Percentiles rank a stretch among this genome's conserved stretches.
These are phyloP conservation scores for Oemleria cerasiformis DNA, from an alignment of 306 rosid species.

Conservation along the genomic window DNA sequence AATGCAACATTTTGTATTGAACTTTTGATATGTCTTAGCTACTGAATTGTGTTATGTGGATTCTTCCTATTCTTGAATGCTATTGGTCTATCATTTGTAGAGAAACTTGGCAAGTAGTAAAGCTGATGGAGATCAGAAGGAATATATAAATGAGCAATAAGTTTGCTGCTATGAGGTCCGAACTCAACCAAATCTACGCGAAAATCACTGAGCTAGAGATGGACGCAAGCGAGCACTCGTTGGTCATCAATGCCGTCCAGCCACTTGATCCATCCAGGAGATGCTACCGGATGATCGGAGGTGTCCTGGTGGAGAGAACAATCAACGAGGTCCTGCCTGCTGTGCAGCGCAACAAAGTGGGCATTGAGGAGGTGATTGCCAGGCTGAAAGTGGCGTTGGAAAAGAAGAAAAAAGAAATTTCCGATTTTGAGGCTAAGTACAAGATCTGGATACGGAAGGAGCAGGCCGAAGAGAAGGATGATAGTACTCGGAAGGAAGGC, in stretches of 20 bases:
- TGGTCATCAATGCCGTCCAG: constrained; percentile 82
- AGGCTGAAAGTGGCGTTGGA: constrained; percentile 82
- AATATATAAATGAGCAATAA: constrained; percentile 80
- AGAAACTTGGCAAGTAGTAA: constrained; percentile 61
- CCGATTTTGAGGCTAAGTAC: constrained; percentile 82
- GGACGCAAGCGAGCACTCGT: constrained; percentile 87
- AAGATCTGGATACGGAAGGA: constrained; percentile 77
- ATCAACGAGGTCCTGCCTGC: constrained; percentile 93
- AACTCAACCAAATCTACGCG: constrained; percentile 87
- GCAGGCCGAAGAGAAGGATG: constrained; percentile 66
- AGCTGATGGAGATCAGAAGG: constrained; percentile 55
- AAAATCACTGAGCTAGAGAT: constrained; percentile 94
- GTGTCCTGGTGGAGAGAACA: constrained; percentile 97
- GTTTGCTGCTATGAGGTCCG: constrained; percentile 78
- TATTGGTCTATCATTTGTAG: constrained; percentile 12
- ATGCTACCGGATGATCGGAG: constrained; percentile 95
- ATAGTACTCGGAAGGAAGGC: constrained; percentile 69
- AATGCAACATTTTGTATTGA: background rate
- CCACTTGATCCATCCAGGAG: constrained; percentile 86
- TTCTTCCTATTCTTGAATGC: background rate
- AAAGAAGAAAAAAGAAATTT: constrained; percentile 85
- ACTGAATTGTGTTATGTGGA: background rate
- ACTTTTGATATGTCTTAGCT: background rate
- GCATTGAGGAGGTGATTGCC: constrained; percentile 75
- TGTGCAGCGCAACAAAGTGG: constrained; percentile 86